These are phyloP conservation scores for Blastocystis sp. DNA, from an alignment of 352 stramenopile genomes.

Conservation along the genomic window DNA sequence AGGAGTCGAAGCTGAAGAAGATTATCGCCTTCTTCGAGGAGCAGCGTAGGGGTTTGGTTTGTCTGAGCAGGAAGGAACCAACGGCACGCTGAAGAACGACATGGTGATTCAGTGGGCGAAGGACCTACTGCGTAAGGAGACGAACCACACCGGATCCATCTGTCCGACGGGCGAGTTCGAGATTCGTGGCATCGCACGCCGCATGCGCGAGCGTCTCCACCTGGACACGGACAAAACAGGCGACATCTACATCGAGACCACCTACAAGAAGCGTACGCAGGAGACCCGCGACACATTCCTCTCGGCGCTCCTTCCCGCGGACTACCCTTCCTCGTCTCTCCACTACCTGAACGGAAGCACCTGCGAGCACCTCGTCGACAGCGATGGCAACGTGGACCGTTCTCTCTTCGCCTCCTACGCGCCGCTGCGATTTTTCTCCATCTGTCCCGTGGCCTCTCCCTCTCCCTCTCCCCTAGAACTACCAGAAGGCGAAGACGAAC, in stretches of 20 bases:
- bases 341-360: neutral
- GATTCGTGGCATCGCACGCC: constrained; percentile 15
- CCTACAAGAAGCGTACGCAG: constrained; percentile 38
- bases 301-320: neutral
- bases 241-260: constrained; percentile 25
- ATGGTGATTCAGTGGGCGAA: neutral
- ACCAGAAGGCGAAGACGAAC: neutral
- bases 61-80: neutral
- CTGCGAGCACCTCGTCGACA: constrained; percentile 8
- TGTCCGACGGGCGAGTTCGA: constrained; percentile 36
- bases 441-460: neutral
- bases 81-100: neutral
- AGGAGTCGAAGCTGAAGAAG: constrained; percentile 12
- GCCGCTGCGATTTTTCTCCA: constrained; percentile 34
- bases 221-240: neutral
- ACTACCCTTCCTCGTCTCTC: neutral
- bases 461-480: neutral
- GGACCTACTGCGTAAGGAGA: neutral
- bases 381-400: neutral
- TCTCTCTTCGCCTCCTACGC: neutral
- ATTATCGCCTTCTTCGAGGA: neutral
- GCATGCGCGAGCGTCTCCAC: neutral
- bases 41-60: neutral
- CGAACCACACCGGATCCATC: neutral
- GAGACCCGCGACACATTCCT: constrained; percentile 42